Evolutionary conservation across 2,329 filamentous ascomycete species (phyloP).

Genomic region (Alternaria novae-zelandiae): DNA sequence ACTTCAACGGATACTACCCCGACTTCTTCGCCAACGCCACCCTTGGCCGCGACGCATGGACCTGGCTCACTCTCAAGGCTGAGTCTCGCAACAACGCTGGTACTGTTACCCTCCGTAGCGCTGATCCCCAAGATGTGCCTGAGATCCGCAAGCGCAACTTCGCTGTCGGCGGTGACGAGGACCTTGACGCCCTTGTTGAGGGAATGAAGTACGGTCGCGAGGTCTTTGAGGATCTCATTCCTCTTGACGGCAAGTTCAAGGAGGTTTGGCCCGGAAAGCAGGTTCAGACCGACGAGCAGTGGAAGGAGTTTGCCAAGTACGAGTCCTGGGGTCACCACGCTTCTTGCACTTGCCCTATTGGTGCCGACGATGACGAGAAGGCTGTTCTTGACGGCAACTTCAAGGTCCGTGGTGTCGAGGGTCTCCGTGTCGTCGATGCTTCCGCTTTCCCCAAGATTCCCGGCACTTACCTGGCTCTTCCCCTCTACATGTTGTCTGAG

Average conservation of each 20-base stretch:
- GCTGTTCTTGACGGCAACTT: slow-evolving; percentile 63
- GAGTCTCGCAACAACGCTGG: slow-evolving; percentile 67
- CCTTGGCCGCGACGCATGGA: slow-evolving; percentile 53
- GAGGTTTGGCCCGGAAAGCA: slow-evolving; percentile 58
- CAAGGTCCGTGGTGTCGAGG: slow-evolving; percentile 59
- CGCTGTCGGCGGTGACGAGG: slow-evolving; percentile 39
- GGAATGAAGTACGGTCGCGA: slow-evolving; percentile 61
- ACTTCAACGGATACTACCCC: slow-evolving; percentile 62
- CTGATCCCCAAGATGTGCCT: slow-evolving; percentile 68
- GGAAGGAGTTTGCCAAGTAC: slow-evolving; percentile 44
- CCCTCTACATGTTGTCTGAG: slow-evolving; percentile 64
- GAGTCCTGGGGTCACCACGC: slow-evolving; percentile 60
- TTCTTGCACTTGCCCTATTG: slow-evolving; percentile 64
- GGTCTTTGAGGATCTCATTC: slow-evolving; percentile 46
- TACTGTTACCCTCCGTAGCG: slow-evolving; percentile 64
- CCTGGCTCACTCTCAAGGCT: slow-evolving; percentile 63
- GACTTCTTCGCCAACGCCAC: slow-evolving; percentile 58
- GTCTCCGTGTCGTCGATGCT: slow-evolving; percentile 58
- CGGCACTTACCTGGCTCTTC: slow-evolving; percentile 59
- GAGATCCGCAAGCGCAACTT: slow-evolving; percentile 53
- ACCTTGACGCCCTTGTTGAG: slow-evolving; percentile 62
- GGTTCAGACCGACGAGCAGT: slow-evolving; percentile 51
- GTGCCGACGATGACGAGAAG: slow-evolving; percentile 54
- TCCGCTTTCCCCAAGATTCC: slow-evolving; percentile 48
- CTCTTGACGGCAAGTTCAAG: slow-evolving; percentile 53